These are phyloP conservation scores for Castanea crenata DNA, from an alignment of 306 rosid species.

Conservation along the genomic window DNA sequence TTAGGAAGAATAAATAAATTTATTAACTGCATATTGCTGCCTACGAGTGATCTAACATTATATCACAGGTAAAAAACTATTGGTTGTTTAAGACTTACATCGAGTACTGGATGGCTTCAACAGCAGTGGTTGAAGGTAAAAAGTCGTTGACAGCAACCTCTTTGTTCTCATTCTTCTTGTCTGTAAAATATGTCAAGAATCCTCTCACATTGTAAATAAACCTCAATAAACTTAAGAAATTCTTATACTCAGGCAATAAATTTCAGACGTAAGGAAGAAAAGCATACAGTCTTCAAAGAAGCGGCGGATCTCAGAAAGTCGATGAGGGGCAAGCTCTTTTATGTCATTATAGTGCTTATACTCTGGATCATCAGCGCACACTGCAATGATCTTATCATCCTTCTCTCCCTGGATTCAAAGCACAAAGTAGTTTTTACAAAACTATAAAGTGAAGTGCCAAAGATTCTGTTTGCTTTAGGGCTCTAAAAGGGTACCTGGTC, in stretches of 20 bases:
- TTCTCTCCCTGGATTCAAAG: conserved; percentile 71
- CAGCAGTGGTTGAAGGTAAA: conserved; percentile 65
- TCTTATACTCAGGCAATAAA: conserved; percentile 1
- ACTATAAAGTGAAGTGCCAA: background rate
- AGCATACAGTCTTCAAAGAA: conserved; percentile 99
- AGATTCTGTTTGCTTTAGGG: conserved; percentile 1
- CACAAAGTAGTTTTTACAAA: conserved; percentile 4
- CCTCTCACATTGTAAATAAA: conserved; percentile 4
- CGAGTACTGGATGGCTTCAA: conserved; percentile 84
- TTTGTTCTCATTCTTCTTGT: conserved; percentile 96
- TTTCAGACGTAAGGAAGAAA: conserved; percentile 1
- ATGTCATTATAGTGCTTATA: conserved; percentile 75
- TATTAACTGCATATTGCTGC: no score
- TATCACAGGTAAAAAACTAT: background rate
- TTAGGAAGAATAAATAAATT: background rate
- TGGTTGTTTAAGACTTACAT: conserved; percentile 47
- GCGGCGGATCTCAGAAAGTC: conserved; percentile 85
- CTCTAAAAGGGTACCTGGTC: conserved; percentile 62
- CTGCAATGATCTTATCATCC: conserved; percentile 97
- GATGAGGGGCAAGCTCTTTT: conserved; percentile 89
- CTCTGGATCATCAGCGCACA: conserved; percentile 98
- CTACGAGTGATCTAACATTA: no score
- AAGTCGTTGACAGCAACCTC: conserved; percentile 95
- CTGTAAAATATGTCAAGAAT: conserved; percentile 52
- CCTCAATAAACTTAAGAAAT: background rate